Conservation (phyloP, 345 rosid genomes). For the Brassica carinata region DNA sequence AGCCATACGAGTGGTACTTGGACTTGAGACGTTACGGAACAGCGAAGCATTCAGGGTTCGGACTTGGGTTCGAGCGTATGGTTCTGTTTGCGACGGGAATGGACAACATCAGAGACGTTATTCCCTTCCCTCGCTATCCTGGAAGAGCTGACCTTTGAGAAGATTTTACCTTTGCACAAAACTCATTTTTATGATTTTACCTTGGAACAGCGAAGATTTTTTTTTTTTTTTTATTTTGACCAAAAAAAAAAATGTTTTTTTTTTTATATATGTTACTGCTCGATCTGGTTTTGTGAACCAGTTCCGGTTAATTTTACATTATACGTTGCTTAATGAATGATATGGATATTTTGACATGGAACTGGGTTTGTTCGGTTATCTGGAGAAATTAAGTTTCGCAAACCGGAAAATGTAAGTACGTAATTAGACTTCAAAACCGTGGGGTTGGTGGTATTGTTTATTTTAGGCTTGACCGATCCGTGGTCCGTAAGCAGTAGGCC, state of each 20-base stretch:
- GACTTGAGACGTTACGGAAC: conserved; percentile 91
- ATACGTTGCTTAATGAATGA: background rate
- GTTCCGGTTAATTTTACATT: background rate
- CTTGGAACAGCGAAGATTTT: too few species aligned
- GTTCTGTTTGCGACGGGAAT: conserved; percentile 89
- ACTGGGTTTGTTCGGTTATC: background rate
- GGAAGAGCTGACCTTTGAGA: conserved; percentile 91
- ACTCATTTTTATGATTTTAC: background rate
- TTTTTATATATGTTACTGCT: background rate
- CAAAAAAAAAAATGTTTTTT: too few species aligned
- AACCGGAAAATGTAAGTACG: background rate
- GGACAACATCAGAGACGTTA: conserved; percentile 85
- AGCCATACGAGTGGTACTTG: conserved; percentile 91
- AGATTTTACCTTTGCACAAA: background rate
- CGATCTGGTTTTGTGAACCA: background rate
- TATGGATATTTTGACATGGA: background rate
- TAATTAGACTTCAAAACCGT: background rate
- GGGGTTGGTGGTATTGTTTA: background rate
- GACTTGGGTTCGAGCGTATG: conserved; percentile 93
- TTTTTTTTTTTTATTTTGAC: too few species aligned
- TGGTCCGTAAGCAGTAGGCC: too few species aligned
- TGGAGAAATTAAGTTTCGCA: background rate
- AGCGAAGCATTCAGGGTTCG: conserved; percentile 86
- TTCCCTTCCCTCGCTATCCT: conserved; percentile 92
- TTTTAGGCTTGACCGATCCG: background rate